Percentiles rank a stretch among this genome's conserved stretches.
Evolutionary conservation across 805 yeast species (phyloP).

Genomic region (Ogataea trehaloabstinens): DNA sequence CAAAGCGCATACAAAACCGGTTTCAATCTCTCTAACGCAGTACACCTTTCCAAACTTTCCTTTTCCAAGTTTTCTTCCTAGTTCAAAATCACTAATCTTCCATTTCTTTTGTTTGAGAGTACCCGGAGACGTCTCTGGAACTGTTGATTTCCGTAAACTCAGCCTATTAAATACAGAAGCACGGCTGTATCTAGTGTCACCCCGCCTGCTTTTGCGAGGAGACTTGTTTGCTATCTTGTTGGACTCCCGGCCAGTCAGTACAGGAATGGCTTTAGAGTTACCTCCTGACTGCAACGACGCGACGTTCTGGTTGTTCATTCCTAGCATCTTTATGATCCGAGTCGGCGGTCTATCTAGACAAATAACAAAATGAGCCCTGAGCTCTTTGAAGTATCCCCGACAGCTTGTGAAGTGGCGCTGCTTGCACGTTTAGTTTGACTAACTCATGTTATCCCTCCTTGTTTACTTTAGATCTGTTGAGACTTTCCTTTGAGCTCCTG

Average conservation of each 20-base stretch:
- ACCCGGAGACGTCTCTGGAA: conserved; percentile 12
- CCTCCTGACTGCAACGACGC: not conserved
- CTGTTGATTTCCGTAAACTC: conserved; percentile 18
- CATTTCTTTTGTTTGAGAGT: conserved; percentile 18
- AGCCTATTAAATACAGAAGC: conserved; percentile 21
- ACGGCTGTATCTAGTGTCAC: not conserved
- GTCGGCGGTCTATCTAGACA: too few relatives aligned
- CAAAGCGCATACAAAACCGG: conserved; percentile 84
- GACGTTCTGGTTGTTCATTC: not conserved
- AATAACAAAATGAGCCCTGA: too few relatives aligned
- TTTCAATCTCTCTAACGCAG: conserved; percentile 71
- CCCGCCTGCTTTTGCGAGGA: not conserved
- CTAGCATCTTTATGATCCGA: too few relatives aligned
- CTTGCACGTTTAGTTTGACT: too few relatives aligned
- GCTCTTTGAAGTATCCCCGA: too few relatives aligned
- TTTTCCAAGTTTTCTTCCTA: conserved; percentile 84
- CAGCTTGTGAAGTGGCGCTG: too few relatives aligned
- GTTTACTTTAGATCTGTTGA: too few relatives aligned
- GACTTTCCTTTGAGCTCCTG: too few relatives aligned
- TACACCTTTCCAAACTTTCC: conserved; percentile 94
- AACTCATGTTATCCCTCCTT: too few relatives aligned
- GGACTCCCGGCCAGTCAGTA: not conserved
- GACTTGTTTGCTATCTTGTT: not conserved
- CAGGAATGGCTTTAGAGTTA: not conserved
- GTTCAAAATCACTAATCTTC: conserved; percentile 62